A percentile compares a stretch with the other conserved stretches of the same genome.
These are phyloP conservation scores for Leucoagaricus sp. DNA, from an alignment of 1,284 basidiomycete species.

Conservation along the genomic window DNA sequence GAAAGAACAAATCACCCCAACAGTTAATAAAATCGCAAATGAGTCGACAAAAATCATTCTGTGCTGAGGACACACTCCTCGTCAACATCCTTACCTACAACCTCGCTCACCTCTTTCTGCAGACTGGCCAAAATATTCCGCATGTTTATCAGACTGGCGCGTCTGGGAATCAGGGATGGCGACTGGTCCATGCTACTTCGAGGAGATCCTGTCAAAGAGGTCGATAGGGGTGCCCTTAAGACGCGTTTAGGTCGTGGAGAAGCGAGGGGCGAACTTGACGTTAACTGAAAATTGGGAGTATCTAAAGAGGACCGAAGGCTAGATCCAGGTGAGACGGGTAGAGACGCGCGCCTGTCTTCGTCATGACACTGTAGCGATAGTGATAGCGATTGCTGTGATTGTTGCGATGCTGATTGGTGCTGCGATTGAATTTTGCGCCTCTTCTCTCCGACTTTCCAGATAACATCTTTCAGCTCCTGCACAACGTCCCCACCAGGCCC, in stretches of 20 bases:
- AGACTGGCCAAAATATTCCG: neutral
- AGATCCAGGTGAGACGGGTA: neutral
- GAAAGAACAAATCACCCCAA: neutral
- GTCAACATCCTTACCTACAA: neutral
- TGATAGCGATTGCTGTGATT: neutral
- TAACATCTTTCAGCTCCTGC: conserved; percentile 80
- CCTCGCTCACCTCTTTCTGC: conserved; percentile 1
- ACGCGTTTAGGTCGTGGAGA: neutral
- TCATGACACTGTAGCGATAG: neutral
- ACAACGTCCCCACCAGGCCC: conserved; percentile 79
- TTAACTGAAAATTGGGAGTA: neutral
- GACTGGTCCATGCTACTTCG: neutral
- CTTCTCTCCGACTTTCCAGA: conserved; percentile 78
- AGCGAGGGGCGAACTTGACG: neutral
- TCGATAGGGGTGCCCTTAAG: neutral
- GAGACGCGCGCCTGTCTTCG: neutral
- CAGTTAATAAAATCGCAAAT: neutral
- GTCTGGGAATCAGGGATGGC: neutral
- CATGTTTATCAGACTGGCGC: conserved; percentile 3
- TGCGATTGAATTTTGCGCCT: conserved; percentile 50
- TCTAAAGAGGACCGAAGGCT: neutral
- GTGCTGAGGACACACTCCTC: neutral
- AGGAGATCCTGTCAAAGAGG: neutral
- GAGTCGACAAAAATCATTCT: neutral
- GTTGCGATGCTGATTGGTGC: neutral